Evolutionary conservation across 2,329 filamentous ascomycete species (phyloP).

Genomic region (Dactylonectria estremocensis): DNA sequence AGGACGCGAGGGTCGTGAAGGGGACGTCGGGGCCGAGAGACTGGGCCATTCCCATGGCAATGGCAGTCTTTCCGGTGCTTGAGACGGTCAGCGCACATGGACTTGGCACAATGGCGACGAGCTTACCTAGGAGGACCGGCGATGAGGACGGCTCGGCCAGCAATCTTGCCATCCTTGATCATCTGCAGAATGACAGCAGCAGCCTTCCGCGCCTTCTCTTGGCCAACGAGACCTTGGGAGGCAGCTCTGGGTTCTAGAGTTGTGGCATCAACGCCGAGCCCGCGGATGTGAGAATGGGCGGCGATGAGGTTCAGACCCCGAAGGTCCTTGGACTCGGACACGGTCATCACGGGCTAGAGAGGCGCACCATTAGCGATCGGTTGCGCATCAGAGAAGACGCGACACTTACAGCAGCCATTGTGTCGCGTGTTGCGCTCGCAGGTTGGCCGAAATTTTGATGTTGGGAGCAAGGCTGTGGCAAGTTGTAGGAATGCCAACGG

Average conservation of each 20-base stretch:
- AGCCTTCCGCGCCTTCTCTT: constrained; percentile 96
- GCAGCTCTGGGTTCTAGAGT: constrained; percentile 88
- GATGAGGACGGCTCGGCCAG: constrained; percentile 93
- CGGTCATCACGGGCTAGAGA: constrained; percentile 76
- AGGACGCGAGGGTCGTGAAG: constrained; percentile 95
- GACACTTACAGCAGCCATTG: constrained; percentile 69
- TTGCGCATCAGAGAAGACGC: constrained; percentile 20
- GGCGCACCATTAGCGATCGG: constrained; percentile 41
- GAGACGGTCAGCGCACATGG: constrained; percentile 36
- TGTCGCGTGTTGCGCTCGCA: constrained; percentile 48
- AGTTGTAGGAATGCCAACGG: constrained; percentile 17
- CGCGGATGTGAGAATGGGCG: constrained; percentile 97
- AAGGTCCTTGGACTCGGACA: constrained; percentile 96
- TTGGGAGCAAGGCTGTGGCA: constrained; percentile 34
- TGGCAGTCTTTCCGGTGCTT: constrained; percentile 97
- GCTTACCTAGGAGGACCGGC: constrained; percentile 88
- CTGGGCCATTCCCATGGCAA: constrained; percentile 99
- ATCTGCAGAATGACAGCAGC: constrained; percentile 97
- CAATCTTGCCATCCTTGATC: constrained; percentile 99
- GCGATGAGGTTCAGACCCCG: constrained; percentile 97
- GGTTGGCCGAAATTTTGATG: constrained; percentile 25
- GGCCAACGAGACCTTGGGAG: constrained; percentile 95
- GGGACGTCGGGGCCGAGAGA: constrained; percentile 94
- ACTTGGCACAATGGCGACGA: not conserved
- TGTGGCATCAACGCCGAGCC: constrained; percentile 92